Conservation (phyloP, 2,329 filamentous ascomycete species). For the Pestalotiopsis sp. region DNA sequence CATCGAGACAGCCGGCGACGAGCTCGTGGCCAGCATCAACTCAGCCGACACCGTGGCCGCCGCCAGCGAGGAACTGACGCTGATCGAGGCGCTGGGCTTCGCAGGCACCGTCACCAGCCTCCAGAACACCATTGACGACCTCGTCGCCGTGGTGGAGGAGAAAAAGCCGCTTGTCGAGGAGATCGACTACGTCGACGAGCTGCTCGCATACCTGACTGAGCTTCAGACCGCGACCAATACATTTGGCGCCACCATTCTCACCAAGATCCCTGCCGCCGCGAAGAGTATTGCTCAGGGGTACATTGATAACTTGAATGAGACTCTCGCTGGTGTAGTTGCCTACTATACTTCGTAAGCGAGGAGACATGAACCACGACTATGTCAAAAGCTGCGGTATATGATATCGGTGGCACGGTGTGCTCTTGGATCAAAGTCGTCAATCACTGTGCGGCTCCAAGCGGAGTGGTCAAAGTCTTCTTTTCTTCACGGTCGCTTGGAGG, state of each 20-base stretch:
- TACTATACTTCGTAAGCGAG: not conserved
- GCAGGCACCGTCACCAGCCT: conserved; percentile 1
- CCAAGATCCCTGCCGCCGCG: conserved; percentile 9
- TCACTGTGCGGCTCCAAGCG: too few species aligned
- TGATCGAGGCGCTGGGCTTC: conserved; percentile 9
- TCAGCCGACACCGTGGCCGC: not conserved
- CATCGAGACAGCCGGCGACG: not conserved
- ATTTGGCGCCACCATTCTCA: conserved; percentile 7
- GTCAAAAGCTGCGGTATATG: not conserved
- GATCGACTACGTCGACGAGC: not conserved
- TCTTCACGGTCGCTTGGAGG: too few species aligned
- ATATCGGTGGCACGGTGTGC: too few species aligned
- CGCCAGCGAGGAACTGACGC: conserved; percentile 4
- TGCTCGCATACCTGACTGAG: not conserved
- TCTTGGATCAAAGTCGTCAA: too few species aligned
- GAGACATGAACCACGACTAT: not conserved
- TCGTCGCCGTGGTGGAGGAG: not conserved
- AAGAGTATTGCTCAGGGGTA: conserved; percentile 10
- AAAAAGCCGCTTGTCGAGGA: conserved; percentile 8
- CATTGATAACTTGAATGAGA: conserved; percentile 6
- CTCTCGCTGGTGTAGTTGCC: conserved; percentile 1
- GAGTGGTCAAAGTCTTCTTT: too few species aligned
- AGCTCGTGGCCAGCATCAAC: not conserved
- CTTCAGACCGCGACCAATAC: conserved; percentile 2
- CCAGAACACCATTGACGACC: conserved; percentile 3